Base-by-base conservation (phyloP, 331 rosid genomes). In the Prunus yedoensis region DNA sequence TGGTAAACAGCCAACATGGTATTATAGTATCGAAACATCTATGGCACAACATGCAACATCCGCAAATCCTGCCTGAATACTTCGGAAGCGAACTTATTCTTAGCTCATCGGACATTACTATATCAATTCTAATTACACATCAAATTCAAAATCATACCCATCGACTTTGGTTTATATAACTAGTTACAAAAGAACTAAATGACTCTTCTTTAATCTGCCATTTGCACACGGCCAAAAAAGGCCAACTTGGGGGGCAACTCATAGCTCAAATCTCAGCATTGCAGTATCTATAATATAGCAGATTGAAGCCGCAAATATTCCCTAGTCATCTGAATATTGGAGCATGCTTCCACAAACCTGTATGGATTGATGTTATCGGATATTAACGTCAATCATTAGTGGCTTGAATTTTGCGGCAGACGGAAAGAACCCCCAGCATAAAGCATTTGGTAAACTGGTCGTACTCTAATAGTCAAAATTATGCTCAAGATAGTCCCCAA, bases 391-490 rank as follows among this genome's bases (percentile, higher is more conserved):
- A 71, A 38, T 32, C 16, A 23, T 81, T 80, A 85, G 78, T 79
- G 83, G 70, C 50, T 75, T 71, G 94, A 85, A 80, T 75, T 72
- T 47, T 79, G 87, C 30, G 90, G 91, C 54, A 71, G 62, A 25
- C 87, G 85, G 83, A 91, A 90, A 2, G 93, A 88, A 56, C 96
- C 96, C 16, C 89, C 83, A 0, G 94, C 82, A 51, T 90, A 94
- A 8, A 94, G 83, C 97, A 86, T 88, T 80, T 85, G 85, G 83
- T 93, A 93, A 18, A 92, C 93, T 0, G 91, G 92, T n/a, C 82
- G 74, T 30, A 87, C 77, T 84, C 96, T 77, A 58, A 87, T 16
- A 4, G 96, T 87, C 77, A 92, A 74, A 80, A 92, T 81, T 57
- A 84, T 17, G 66, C 91, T 83, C 74, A 92, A 68, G 74, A 90